Evolutionary conservation across 208 protist genomes (phyloP).

Genomic region (Wallacemonas sp.): DNA sequence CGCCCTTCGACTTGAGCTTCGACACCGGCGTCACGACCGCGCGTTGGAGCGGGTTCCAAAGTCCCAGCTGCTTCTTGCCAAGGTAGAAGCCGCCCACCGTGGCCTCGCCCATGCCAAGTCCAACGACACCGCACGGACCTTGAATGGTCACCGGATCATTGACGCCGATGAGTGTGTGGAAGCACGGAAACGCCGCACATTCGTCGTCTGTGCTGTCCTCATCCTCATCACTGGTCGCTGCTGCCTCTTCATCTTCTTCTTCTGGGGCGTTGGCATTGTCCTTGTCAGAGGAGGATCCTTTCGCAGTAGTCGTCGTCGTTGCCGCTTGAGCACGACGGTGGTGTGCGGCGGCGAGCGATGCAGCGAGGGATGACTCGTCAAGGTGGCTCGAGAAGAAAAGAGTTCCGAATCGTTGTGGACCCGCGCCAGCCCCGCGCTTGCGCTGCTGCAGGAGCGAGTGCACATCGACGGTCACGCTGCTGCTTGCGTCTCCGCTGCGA

Average conservation of each 20-base stretch:
- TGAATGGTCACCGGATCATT: slow-evolving; percentile 58
- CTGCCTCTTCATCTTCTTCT: too few relatives aligned
- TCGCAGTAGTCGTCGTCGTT: background rate
- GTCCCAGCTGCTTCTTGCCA: slow-evolving; percentile 56
- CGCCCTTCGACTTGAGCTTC: slow-evolving; percentile 35
- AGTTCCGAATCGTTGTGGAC: slow-evolving; percentile 40
- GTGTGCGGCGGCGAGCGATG: background rate
- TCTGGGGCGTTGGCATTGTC: too few relatives aligned
- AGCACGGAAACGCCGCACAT: slow-evolving; percentile 29
- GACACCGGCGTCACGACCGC: slow-evolving; percentile 63
- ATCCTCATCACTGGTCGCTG: background rate
- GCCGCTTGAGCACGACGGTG: background rate
- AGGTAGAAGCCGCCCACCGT: slow-evolving; percentile 68
- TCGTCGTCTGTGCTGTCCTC: background rate
- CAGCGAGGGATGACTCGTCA: slow-evolving; percentile 14
- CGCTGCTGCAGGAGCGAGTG: background rate
- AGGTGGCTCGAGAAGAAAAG: slow-evolving; percentile 65
- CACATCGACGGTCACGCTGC: slow-evolving; percentile 6
- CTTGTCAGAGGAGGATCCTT: too few relatives aligned
- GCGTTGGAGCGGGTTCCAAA: slow-evolving; percentile 47
- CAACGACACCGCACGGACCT: slow-evolving; percentile 72
- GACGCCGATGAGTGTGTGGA: slow-evolving; percentile 71
- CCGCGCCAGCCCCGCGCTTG: slow-evolving; percentile 12
- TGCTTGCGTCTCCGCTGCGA: slow-evolving; percentile 17
- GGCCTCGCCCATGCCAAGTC: slow-evolving; percentile 69